Evolutionary conservation across 202 grass and related monocot genomes (phyloP).

Genomic region (Bolboschoenoplectus hybrid): DNA sequence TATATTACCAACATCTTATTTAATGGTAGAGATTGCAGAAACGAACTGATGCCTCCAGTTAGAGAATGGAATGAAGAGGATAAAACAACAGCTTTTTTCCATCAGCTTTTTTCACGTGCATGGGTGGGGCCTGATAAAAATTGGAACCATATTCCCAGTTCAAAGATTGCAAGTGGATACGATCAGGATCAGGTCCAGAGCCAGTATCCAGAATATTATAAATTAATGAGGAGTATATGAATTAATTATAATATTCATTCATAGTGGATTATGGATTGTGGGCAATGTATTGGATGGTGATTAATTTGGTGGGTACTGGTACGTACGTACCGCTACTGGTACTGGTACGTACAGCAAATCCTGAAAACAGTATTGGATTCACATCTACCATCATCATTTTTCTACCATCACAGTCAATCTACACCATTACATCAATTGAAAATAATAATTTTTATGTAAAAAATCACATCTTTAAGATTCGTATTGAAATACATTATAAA

Average conservation of each 20-base stretch:
- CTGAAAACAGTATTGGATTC: not conserved
- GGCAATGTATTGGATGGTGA: not conserved
- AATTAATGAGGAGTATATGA: not conserved
- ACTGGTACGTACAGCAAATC: not conserved
- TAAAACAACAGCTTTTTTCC: not conserved
- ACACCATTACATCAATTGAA: too few species aligned
- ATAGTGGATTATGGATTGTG: slow-evolving; percentile 17
- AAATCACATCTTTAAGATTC: too few species aligned
- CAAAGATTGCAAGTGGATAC: slow-evolving; percentile 27
- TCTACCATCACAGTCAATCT: not conserved
- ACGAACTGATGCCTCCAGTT: not conserved
- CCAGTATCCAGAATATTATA: not conserved
- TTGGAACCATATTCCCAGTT: slow-evolving; percentile 30
- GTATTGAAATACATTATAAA: too few species aligned
- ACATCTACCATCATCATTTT: not conserved
- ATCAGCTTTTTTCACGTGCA: slow-evolving; percentile 29
- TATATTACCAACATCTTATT: too few species aligned
- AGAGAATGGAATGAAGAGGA: not conserved
- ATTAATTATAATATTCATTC: not conserved
- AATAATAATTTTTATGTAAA: too few species aligned
- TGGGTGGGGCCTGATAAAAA: slow-evolving; percentile 9
- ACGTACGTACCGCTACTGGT: not conserved
- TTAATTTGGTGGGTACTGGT: not conserved
- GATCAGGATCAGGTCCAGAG: not conserved
- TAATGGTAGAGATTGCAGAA: too few species aligned